Percentiles rank a stretch among this genome's conserved stretches.
These are phyloP conservation scores for Cyclotella kingstonii DNA, from an alignment of 108 stramenopile species.

Conservation along the genomic window DNA sequence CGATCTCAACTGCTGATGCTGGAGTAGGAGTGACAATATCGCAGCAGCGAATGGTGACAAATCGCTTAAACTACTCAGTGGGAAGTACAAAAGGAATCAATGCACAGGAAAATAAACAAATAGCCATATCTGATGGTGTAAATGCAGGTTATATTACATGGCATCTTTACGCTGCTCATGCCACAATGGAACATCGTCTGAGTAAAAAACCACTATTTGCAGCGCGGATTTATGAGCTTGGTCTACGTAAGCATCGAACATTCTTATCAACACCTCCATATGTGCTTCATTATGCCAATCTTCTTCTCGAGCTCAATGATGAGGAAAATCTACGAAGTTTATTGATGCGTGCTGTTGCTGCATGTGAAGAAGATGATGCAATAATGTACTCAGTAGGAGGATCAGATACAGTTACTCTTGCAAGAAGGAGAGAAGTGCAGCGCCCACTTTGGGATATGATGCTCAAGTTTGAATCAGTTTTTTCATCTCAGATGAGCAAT, in stretches of 20 bases:
- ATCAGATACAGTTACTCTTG: constrained; percentile 18
- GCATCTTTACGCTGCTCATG: constrained; percentile 83
- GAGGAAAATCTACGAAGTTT: constrained; percentile 78
- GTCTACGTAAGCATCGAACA: constrained; percentile 67
- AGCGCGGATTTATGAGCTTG: constrained; percentile 83
- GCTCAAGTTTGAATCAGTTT: constrained; percentile 74
- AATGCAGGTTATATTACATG: constrained; percentile 64
- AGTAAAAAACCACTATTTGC: constrained; percentile 77
- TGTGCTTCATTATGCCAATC: constrained; percentile 73
- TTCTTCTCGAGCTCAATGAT: constrained; percentile 82
- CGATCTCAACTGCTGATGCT: constrained; percentile 12
- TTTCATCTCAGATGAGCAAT: constrained; percentile 38
- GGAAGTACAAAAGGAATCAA: constrained; percentile 11
- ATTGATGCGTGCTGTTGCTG: constrained; percentile 76
- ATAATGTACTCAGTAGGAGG: constrained; percentile 7
- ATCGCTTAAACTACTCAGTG: constrained; percentile 56
- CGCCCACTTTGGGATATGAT: constrained; percentile 85
- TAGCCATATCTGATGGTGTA: not conserved
- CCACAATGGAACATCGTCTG: constrained; percentile 77
- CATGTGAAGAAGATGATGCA: constrained; percentile 63
- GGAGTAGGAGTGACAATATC: constrained; percentile 16
- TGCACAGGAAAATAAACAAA: not conserved
- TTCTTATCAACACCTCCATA: constrained; percentile 78
- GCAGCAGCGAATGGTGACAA: constrained; percentile 76
- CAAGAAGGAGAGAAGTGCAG: constrained; percentile 42